Evolutionary conservation across 1,284 basidiomycete genomes (phyloP), one percentile per base, ranked within the genome.

Genomic region (Ustilago vetiveriae): DNA sequence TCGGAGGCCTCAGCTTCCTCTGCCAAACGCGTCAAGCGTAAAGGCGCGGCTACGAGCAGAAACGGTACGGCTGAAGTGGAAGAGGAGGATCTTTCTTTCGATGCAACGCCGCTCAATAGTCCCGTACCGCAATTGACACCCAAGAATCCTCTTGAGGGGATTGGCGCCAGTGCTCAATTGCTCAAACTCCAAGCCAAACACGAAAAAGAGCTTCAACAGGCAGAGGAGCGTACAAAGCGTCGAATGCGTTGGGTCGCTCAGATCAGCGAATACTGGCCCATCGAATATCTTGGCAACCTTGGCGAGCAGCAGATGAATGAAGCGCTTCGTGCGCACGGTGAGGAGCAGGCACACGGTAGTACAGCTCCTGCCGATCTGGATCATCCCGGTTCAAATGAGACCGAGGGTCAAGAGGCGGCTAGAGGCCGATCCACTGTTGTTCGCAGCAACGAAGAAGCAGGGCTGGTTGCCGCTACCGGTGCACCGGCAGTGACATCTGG

Each of bases 221-320:
- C 59, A 7, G 65, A 51, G 33, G 74, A 78, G 43, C 43, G 58
- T 27, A 72, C 68, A 5, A 74, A 70, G 53, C 43, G 76, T 10
- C 47, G 80, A 9, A 84, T 84, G 83, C 72, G 82, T 6, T 84
- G 82, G 76, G 80, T 84, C 14, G 82, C 83, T 6, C 83, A 84
- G 57, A 80, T 82, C 51, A 77, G 74, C 64, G 80, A 97, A 82
- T 96, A 96, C 81, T 97, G 92, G 90, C 89, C 92, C 0, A 86
- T 94, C 44, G 87, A 90, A 19, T 88, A 88, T 48, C 86, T 97
- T 1, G 90, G 91, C 2, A 80, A 83, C 9, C 86, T 97, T 86
- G 85, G 86, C 6, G 85, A 87, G 22, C 81, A 82, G 17, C 90
- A 93, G 19, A 92, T 95, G 88, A 83, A 85, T 16, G 84, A 85